A percentile compares a stretch with the other conserved stretches of the same genome.
These are phyloP conservation scores for Leccinum subgranulosum DNA, from an alignment of 768 basidiomycete species.

Conservation along the genomic window DNA sequence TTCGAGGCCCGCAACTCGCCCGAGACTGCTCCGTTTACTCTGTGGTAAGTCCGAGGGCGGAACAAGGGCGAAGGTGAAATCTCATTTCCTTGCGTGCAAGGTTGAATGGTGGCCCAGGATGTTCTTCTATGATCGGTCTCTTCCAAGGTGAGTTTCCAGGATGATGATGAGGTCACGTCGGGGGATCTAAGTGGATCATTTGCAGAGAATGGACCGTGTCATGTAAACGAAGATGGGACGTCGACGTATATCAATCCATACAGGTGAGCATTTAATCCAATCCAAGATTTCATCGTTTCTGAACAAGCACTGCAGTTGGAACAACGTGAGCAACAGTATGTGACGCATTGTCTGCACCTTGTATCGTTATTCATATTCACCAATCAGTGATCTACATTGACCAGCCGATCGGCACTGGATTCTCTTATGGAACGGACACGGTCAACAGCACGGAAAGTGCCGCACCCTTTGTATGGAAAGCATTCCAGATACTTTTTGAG, in stretches of 20 bases:
- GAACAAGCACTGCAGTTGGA: conserved; percentile 48
- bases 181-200: not conserved
- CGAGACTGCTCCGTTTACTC: conserved; percentile 61
- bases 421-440: conserved; percentile 54
- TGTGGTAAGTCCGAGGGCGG: conserved; percentile 43
- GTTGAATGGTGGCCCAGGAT: conserved; percentile 62
- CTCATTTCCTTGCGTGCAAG: conserved; percentile 23
- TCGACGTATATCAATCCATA: conserved; percentile 58
- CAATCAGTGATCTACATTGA: conserved; percentile 66
- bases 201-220: conserved; percentile 62
- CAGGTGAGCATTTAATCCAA: conserved; percentile 36
- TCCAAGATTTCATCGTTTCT: not conserved
- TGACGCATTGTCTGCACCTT: not conserved
- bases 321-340: conserved; percentile 63
- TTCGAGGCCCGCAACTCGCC: conserved; percentile 61
- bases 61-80: not conserved
- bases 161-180: not conserved
- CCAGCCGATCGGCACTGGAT: conserved; percentile 65
- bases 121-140: conserved; percentile 61
- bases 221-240: conserved; percentile 50
- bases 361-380: not conserved
- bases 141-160: conserved; percentile 47
- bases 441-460: conserved; percentile 53
- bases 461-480: conserved; percentile 56
- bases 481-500: conserved; percentile 62